Base-by-base conservation (phyloP, 108 stramenopile genomes). In the Pseudonitzschia multiseries region DNA sequence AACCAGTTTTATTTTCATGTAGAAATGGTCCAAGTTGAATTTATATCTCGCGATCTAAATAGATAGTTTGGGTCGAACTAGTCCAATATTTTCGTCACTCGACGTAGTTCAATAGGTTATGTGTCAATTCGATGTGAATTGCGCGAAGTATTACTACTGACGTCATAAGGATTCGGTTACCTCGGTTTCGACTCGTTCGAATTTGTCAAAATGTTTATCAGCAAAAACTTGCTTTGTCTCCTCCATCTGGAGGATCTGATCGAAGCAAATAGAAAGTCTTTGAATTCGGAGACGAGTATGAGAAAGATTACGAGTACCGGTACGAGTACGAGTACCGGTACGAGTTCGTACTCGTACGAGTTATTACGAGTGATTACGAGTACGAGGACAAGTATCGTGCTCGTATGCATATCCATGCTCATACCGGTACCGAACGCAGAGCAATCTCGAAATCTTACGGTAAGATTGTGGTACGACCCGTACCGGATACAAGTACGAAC, bases 41-140 rank as follows among this genome's bases (percentile, higher is more conserved):
- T 48, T 48, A 10, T 48, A 48, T 48, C 46, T 48, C 46, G 46
- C 46, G 46, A 48, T 48, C 46, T 48, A 48, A 48, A 18, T 18
- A 18, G 1, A 2, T 48, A 48, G 14, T 48, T 48, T 14, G 46
- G 46, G 54, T 56, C 54, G 54, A 56, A 56, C 22, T 4, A 56
- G 54, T 56, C 54, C 2, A 56, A 4, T 26, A 2, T 13, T 26
- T 56, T 48, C 46, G 14, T 14, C 13, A 48, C 46, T 48, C 12
- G 46, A 48, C 17, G 46, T 56, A 26, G 54, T 56, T 56, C 54
- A 56, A 56, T 56, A 56, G 54, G 54, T 56, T 26, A 56, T 56
- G 54, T 13, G 54, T 56, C 54, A 56, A 24, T 21, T 56, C 6
- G 9, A 26, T 26, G n/a, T 2, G n/a, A 56, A 26, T 26, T 56